Conservation (phyloP, 2,329 filamentous ascomycete genomes). For the Eutypella sp. region DNA sequence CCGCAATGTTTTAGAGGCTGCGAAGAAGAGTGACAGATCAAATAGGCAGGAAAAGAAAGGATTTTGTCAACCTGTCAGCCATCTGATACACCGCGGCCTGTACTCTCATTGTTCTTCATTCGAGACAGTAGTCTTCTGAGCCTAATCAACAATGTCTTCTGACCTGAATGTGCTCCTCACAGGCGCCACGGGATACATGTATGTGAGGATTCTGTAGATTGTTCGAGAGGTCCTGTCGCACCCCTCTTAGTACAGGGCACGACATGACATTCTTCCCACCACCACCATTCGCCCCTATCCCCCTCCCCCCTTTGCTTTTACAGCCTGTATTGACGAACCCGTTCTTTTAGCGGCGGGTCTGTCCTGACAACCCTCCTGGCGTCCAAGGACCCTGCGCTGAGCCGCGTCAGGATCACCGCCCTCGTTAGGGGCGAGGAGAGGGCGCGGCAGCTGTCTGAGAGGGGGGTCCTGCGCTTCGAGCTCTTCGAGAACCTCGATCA, state of each 20-base stretch:
- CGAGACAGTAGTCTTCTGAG: no score
- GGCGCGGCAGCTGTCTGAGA: background rate
- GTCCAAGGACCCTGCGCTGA: conserved; percentile 10
- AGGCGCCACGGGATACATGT: conserved; percentile 20
- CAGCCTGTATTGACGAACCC: background rate
- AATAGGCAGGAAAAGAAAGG: no score
- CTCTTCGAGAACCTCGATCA: background rate
- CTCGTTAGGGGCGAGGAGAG: conserved; percentile 18
- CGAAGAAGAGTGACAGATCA: no score
- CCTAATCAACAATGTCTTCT: no score
- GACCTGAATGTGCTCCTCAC: conserved; percentile 20
- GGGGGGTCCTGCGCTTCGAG: background rate
- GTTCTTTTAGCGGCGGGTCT: conserved; percentile 12
- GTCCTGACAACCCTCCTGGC: conserved; percentile 14
- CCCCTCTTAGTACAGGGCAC: no score
- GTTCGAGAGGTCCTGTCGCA: no score
- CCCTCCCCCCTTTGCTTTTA: background rate
- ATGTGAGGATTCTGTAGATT: background rate
- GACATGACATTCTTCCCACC: no score
- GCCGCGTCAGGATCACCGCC: conserved; percentile 10
- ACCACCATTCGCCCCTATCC: no score
- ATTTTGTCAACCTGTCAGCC: no score
- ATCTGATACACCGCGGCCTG: no score
- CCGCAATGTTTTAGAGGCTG: no score
- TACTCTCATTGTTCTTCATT: no score